Evolutionary conservation across 2,329 filamentous ascomycete genomes (phyloP).

Genomic region (Fusarium sp.): DNA sequence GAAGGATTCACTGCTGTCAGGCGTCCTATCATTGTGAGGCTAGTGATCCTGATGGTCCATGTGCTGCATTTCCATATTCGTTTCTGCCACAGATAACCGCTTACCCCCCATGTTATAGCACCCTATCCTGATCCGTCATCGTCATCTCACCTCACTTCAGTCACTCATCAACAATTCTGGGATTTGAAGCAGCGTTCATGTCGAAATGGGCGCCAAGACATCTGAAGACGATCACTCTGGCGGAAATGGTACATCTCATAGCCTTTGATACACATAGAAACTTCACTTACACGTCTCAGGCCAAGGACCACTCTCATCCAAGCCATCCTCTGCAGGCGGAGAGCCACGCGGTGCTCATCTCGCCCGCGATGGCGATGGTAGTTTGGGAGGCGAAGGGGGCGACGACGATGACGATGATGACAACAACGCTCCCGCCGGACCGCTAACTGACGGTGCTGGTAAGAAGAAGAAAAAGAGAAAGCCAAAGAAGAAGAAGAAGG

Average conservation of each 20-base stretch:
- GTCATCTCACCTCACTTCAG: conserved; percentile 7
- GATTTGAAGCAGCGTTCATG: conserved; percentile 36
- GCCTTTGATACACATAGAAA: background rate
- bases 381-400: conserved; percentile 46
- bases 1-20: background rate
- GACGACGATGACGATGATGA: conserved; percentile 44
- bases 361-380: conserved; percentile 54
- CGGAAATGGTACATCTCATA: conserved; percentile 43
- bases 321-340: conserved; percentile 45
- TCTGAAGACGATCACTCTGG: conserved; percentile 48
- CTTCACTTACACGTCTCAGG: conserved; percentile 23
- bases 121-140: background rate
- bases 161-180: background rate
- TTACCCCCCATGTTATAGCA: background rate
- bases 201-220: conserved; percentile 53
- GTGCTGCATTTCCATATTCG: background rate
- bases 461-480: conserved; percentile 44
- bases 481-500: conserved; percentile 42
- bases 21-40: background rate
- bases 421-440: conserved; percentile 36
- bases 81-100: conserved; percentile 25
- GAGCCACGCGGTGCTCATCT: conserved; percentile 53
- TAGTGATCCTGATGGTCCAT: conserved; percentile 1
- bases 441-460: conserved; percentile 22
- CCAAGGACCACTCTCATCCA: conserved; percentile 27